These are phyloP conservation scores for Arabidopsis suecica DNA, from an alignment of 345 rosid species.

Conservation along the genomic window DNA sequence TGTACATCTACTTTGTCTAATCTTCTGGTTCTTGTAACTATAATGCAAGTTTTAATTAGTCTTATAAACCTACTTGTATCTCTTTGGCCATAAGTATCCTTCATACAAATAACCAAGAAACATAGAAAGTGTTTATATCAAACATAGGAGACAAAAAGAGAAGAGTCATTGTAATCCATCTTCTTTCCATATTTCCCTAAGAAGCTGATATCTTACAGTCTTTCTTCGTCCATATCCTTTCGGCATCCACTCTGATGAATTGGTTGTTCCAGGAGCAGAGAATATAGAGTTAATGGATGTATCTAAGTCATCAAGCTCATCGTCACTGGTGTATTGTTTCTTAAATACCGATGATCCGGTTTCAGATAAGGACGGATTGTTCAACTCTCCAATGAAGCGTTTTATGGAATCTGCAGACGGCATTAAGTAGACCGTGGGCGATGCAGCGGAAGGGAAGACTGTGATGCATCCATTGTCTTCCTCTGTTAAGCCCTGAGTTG, in stretches of 20 bases:
- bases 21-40: background rate
- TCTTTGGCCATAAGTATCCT: conserved; percentile 12
- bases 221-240: conserved; percentile 57
- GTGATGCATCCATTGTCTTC: conserved; percentile 52
- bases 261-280: conserved; percentile 49
- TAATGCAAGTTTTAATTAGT: background rate
- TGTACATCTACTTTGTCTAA: background rate
- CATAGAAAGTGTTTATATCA: background rate
- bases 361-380: conserved; percentile 53
- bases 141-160: background rate
- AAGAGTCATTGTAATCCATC: conserved; percentile 45
- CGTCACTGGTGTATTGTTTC: conserved; percentile 84
- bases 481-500: conserved; percentile 55
- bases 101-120: conserved; percentile 16
- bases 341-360: conserved; percentile 61
- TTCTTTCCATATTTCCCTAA: conserved; percentile 74
- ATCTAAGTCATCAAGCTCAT: conserved; percentile 87
- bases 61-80: background rate
- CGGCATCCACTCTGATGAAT: conserved; percentile 55
- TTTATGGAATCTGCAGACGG: conserved; percentile 61
- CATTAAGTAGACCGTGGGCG: conserved; percentile 62
- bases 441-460: conserved; percentile 66
- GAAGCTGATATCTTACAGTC: conserved; percentile 71
- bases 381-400: conserved; percentile 60
- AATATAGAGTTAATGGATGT: conserved; percentile 64